Conservation (phyloP, 495 filamentous ascomycete genomes). For the Lasiosphaeria ovina region DNA sequence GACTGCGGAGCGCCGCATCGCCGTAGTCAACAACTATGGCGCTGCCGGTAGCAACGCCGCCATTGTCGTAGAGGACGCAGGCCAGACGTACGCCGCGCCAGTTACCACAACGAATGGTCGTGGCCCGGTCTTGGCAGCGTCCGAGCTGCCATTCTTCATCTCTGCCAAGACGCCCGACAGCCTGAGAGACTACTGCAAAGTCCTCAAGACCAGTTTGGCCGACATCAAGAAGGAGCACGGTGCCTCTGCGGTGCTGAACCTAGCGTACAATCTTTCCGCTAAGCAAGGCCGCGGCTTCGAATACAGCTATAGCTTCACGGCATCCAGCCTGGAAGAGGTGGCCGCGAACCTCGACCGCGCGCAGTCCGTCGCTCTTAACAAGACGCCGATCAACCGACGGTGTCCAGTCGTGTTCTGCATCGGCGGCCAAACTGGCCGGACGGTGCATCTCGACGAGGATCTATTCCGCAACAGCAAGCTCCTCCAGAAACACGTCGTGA, state of each 20-base stretch:
- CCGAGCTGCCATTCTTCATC: neutral
- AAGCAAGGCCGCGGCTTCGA: too few species aligned
- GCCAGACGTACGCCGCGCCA: neutral
- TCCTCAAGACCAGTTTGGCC: too few species aligned
- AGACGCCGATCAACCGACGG: too few species aligned
- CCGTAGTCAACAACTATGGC: slow-evolving; percentile 31
- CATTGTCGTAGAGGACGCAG: neutral
- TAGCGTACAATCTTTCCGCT: too few species aligned
- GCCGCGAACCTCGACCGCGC: too few species aligned
- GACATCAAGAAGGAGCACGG: too few species aligned
- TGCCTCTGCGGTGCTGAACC: too few species aligned
- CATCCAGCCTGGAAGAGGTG: too few species aligned
- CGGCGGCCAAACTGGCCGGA: neutral
- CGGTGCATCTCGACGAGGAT: neutral
- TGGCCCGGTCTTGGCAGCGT: too few species aligned
- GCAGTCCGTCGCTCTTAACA: too few species aligned
- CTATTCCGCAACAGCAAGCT: neutral
- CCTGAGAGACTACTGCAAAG: too few species aligned
- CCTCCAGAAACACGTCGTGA: slow-evolving; percentile 10
- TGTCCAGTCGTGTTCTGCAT: neutral
- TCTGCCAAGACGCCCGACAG: neutral
- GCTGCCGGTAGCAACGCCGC: slow-evolving; percentile 30
- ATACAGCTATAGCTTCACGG: too few species aligned
- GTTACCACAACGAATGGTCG: slow-evolving; percentile 19
- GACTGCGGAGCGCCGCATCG: slow-evolving; percentile 25